phyloP scores from a whole-genome alignment of 192 early-diverging fungal species.

The Mortierella antarctica region DNA sequence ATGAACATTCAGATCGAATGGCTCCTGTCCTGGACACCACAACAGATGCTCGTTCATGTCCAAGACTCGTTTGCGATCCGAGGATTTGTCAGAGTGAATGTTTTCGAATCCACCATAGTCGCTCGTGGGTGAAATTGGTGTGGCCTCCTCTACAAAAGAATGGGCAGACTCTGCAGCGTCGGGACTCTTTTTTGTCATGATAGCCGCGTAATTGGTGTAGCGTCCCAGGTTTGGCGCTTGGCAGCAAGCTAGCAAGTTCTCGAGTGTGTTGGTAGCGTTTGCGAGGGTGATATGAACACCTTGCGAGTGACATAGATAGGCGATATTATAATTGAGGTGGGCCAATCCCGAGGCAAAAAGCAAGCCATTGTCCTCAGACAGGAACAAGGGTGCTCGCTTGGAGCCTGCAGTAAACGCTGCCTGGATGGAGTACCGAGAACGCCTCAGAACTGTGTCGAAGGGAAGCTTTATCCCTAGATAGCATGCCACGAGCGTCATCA shows the following conservation, averaged over 20 bases:
- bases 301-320: constrained; percentile 67
- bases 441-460: constrained; percentile 36
- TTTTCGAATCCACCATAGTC: constrained; percentile 38
- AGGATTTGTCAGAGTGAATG: constrained; percentile 7
- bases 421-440: constrained; percentile 34
- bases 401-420: constrained; percentile 18
- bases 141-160: neutral
- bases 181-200: constrained; percentile 11
- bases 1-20: constrained; percentile 33
- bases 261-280: constrained; percentile 61
- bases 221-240: constrained; percentile 58
- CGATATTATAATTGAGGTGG: constrained; percentile 68
- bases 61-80: neutral
- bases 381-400: constrained; percentile 57
- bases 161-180: neutral
- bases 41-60: constrained; percentile 17
- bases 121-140: constrained; percentile 14
- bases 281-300: constrained; percentile 59
- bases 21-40: constrained; percentile 43
- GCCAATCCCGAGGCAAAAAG: constrained; percentile 59
- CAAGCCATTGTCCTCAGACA: constrained; percentile 55
- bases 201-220: constrained; percentile 53
- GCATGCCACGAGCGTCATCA: constrained; percentile 55
- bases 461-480: constrained; percentile 69
- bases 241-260: constrained; percentile 60